Evolutionary conservation across 352 stramenopile species (phyloP).

Genomic region (Phytophthora foliorum): DNA sequence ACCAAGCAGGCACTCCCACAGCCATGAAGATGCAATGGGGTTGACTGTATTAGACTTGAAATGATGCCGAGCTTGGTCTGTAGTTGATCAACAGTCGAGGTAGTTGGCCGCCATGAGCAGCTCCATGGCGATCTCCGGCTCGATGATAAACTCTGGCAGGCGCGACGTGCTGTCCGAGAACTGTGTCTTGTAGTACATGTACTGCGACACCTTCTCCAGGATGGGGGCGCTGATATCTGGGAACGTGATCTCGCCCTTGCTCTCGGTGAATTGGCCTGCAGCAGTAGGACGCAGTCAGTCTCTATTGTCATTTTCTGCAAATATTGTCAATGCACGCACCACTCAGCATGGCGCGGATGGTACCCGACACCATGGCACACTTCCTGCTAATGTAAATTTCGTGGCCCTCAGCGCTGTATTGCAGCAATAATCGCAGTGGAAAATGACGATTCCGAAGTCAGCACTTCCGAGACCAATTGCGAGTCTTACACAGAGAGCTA

Average conservation of each 20-base stretch:
- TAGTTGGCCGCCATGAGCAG: slow-evolving; percentile 98
- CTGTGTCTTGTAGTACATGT: slow-evolving; percentile 99
- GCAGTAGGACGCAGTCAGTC: neutral
- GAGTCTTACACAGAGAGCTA: slow-evolving; percentile 3
- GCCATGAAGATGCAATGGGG: slow-evolving; percentile 10
- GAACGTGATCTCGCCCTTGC: slow-evolving; percentile 97
- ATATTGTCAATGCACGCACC: slow-evolving; percentile 58
- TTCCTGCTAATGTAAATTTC: slow-evolving; percentile 96
- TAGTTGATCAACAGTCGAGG: slow-evolving; percentile 81
- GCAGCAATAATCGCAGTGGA: slow-evolving; percentile 12
- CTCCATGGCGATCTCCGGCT: slow-evolving; percentile 98
- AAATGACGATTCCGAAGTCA: slow-evolving; percentile 9
- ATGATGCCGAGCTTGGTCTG: neutral
- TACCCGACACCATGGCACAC: slow-evolving; percentile 95
- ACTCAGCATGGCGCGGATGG: slow-evolving; percentile 98
- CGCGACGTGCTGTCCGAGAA: slow-evolving; percentile 95
- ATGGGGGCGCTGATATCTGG: slow-evolving; percentile 96
- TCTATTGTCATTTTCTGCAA: slow-evolving; percentile 12
- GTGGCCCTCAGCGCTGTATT: slow-evolving; percentile 93
- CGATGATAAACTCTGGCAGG: slow-evolving; percentile 98
- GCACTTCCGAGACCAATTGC: neutral
- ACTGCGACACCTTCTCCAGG: slow-evolving; percentile 98
- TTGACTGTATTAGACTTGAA: slow-evolving; percentile 39
- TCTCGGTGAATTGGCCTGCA: slow-evolving; percentile 92
- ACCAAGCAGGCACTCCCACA: neutral